Conservation (phyloP, 2,329 filamentous ascomycete genomes). For the Alternaria tenuissima region DNA sequence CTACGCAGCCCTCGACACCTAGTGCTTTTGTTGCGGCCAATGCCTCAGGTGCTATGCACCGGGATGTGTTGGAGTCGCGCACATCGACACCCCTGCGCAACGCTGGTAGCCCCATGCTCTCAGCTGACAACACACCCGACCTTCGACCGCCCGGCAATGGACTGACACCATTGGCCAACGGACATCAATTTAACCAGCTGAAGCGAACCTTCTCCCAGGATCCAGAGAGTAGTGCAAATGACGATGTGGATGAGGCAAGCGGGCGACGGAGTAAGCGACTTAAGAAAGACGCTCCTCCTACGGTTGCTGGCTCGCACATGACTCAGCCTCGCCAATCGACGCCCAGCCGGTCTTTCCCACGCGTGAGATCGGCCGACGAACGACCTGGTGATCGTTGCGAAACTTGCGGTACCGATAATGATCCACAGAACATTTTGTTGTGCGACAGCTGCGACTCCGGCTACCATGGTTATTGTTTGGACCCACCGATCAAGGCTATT, state of each 20-base stretch:
- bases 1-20: conserved; percentile 35
- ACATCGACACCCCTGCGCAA: conserved; percentile 69
- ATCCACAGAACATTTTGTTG: conserved; percentile 72
- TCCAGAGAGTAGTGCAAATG: conserved; percentile 66
- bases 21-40: conserved; percentile 67
- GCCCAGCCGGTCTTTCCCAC: conserved; percentile 65
- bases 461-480: conserved; percentile 87
- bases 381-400: conserved; percentile 79
- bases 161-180: conserved; percentile 61
- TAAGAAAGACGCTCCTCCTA: conserved; percentile 79
- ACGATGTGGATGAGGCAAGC: conserved; percentile 58
- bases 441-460: conserved; percentile 94
- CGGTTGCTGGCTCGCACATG: conserved; percentile 96
- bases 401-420: conserved; percentile 81
- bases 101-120: conserved; percentile 68
- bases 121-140: conserved; percentile 72
- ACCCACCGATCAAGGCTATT: conserved; percentile 79
- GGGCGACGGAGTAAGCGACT: conserved; percentile 86
- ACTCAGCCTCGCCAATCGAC: conserved; percentile 86
- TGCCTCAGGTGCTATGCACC: conserved; percentile 58
- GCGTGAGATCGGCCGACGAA: conserved; percentile 62
- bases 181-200: conserved; percentile 64
- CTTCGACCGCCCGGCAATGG: conserved; percentile 61
- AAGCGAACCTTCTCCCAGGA: conserved; percentile 75
- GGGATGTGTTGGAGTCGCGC: conserved; percentile 60